Percentiles rank a stretch among this genome's conserved stretches.
Evolutionary conservation across 306 rosid species (phyloP).

Genomic region (Senna tora): DNA sequence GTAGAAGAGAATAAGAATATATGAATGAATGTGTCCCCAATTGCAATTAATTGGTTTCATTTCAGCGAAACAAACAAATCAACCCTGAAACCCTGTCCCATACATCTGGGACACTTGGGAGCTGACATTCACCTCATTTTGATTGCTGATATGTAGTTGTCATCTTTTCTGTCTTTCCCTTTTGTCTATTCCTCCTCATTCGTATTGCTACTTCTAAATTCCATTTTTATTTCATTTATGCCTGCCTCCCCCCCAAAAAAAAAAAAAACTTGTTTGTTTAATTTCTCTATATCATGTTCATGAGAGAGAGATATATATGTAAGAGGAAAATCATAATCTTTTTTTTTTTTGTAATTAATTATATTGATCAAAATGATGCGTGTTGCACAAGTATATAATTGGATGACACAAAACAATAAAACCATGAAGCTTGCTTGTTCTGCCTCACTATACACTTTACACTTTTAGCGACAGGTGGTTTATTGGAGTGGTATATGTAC

Average conservation of each 20-base stretch:
- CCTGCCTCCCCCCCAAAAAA: too few species aligned
- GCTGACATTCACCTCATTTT: constrained; percentile 44
- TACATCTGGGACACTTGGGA: constrained; percentile 41
- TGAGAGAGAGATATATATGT: too few species aligned
- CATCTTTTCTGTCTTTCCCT: constrained; percentile 49
- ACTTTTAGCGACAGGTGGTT: too few species aligned
- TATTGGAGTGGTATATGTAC: too few species aligned
- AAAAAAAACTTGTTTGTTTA: too few species aligned
- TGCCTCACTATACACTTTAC: too few species aligned
- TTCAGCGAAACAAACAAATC: constrained; percentile 33
- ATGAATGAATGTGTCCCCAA: constrained; percentile 42
- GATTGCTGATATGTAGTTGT: constrained; percentile 39
- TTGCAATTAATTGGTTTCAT: constrained; percentile 25
- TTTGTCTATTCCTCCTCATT: constrained; percentile 45
- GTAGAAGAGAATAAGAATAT: constrained; percentile 67
- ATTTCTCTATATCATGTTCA: too few species aligned
- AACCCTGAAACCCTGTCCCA: constrained; percentile 43
- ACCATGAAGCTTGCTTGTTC: constrained; percentile 11
- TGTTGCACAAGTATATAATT: not conserved
- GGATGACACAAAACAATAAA: too few species aligned
- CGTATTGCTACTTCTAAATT: constrained; percentile 19
- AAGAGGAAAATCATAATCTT: too few species aligned
- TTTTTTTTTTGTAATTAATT: too few species aligned
- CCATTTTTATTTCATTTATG: too few species aligned
- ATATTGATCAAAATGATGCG: constrained; percentile 23